A percentile compares a stretch with the other conserved stretches of the same genome.
phyloP scores from a whole-genome alignment of 2,329 filamentous ascomycete species.

The Alternaria sp. region DNA sequence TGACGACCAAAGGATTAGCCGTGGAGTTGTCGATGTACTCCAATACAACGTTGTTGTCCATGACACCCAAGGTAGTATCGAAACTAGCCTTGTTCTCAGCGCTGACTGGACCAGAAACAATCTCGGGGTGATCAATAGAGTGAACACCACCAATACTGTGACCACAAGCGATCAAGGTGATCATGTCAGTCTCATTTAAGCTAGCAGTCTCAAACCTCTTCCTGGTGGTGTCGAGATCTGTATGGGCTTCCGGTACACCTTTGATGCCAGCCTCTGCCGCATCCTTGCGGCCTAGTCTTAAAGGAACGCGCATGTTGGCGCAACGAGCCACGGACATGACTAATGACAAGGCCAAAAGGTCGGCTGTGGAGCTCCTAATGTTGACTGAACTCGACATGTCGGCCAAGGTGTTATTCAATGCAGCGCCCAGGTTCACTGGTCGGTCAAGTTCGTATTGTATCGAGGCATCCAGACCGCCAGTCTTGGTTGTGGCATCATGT shows the following conservation, averaged over 20 bases:
- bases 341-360: slow-evolving; percentile 45
- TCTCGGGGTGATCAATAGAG: slow-evolving; percentile 41
- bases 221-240: slow-evolving; percentile 42
- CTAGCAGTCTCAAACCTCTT: slow-evolving; percentile 44
- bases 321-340: slow-evolving; percentile 44
- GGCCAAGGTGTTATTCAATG: slow-evolving; percentile 46
- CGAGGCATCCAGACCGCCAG: slow-evolving; percentile 48
- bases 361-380: slow-evolving; percentile 36
- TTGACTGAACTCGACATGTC: slow-evolving; percentile 40
- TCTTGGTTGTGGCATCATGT: slow-evolving; percentile 37
- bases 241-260: slow-evolving; percentile 47
- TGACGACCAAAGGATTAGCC: slow-evolving; percentile 38
- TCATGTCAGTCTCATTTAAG: slow-evolving; percentile 39
- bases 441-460: slow-evolving; percentile 46
- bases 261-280: slow-evolving; percentile 40
- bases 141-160: slow-evolving; percentile 51
- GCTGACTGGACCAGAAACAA: slow-evolving; percentile 36
- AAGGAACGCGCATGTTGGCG: slow-evolving; percentile 40
- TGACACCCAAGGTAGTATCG: slow-evolving; percentile 34
- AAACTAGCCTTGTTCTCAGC: slow-evolving; percentile 36
- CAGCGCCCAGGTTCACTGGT: slow-evolving; percentile 42
- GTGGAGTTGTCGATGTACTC: slow-evolving; percentile 46
- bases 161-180: slow-evolving; percentile 47
- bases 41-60: slow-evolving; percentile 44
- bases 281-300: slow-evolving; percentile 46